These are phyloP conservation scores for Ascochyta koolunga DNA, from an alignment of 2,329 filamentous ascomycete species.

Conservation along the genomic window DNA sequence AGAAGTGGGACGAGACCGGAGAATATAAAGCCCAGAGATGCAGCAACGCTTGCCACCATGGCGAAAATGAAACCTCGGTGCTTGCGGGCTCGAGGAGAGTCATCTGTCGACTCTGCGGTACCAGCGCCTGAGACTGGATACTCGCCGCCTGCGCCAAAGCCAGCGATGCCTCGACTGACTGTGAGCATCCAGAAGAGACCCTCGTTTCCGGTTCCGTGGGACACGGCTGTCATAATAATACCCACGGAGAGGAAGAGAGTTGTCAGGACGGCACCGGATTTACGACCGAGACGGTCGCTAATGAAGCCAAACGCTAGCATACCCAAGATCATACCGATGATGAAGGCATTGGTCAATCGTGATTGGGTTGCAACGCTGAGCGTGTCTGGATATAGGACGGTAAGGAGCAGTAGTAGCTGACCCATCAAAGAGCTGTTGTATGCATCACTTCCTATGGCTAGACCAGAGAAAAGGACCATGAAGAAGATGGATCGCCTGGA, in stretches of 20 bases:
- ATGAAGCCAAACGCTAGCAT: slow-evolving; percentile 44
- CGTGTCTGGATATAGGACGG: slow-evolving; percentile 41
- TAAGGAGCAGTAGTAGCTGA: slow-evolving; percentile 40
- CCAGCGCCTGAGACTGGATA: slow-evolving; percentile 59
- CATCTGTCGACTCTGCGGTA: slow-evolving; percentile 62
- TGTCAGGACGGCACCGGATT: slow-evolving; percentile 42
- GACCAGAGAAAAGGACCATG: slow-evolving; percentile 44
- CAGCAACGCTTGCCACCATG: slow-evolving; percentile 60
- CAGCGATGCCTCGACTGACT: slow-evolving; percentile 53
- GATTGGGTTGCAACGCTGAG: slow-evolving; percentile 34
- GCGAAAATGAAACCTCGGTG: slow-evolving; percentile 63
- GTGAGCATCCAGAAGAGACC: slow-evolving; percentile 53
- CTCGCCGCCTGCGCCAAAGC: slow-evolving; percentile 52
- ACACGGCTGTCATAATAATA: slow-evolving; percentile 39
- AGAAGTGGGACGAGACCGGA: slow-evolving; percentile 58
- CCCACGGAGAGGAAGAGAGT: slow-evolving; percentile 42
- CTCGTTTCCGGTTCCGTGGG: slow-evolving; percentile 32
- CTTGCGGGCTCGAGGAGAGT: slow-evolving; percentile 53
- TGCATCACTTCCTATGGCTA: slow-evolving; percentile 45
- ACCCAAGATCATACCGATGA: slow-evolving; percentile 44
- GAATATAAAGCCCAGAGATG: slow-evolving; percentile 59
- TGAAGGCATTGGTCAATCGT: slow-evolving; percentile 44
- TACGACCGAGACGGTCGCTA: slow-evolving; percentile 42
- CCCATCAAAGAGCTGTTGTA: slow-evolving; percentile 47
- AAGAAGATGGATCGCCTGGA: slow-evolving; percentile 41